Base-by-base conservation (phyloP, 2,329 filamentous ascomycete genomes). In the Ophiocordyceps camponoti-leonardi region DNA sequence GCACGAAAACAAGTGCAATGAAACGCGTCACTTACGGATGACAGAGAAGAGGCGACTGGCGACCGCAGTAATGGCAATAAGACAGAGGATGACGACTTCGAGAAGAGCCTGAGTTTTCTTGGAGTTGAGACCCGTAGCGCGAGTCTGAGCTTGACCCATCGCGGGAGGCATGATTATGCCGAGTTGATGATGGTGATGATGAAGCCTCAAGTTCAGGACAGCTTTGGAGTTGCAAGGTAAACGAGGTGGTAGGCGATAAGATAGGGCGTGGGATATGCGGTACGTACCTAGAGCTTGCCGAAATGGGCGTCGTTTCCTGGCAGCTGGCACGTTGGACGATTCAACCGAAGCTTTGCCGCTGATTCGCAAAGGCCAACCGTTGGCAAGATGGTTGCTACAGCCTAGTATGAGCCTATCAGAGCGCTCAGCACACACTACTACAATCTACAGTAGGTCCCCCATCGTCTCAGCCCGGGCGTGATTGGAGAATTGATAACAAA, bases 11-110 rank as follows among this genome's bases (percentile, higher is more conserved):
- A 18, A 11, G 26, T 39, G 23, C n/a, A 26, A 2, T 44, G n/a
- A 39, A 33, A 46, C 47, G 39, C 39, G 20, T 41, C 49, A 76
- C 84, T 62, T 78, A 90, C 92, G 84, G 67, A 98, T 96, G 54
- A 98, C 92, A 58, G 87, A 95, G 75, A 98, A 98, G 54, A 98
- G 73, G 66, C 92, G 86, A 66, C 88, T 94, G 54, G 88, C 79
- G 60, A 96, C 77, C 54, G 90, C 87, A 50, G 92, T 88, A 48
- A 78, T 87, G 52, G 92, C 92, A 65, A 98, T 95, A 59, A 90
- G 78, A 59, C 73, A 75, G 56, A 98, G 79, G 67, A 98, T 98
- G 59, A 93, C 74, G 55, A 95, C 79, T 61, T 88, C 81, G 52
- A 98, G 72, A 58, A 96, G 67, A 52, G 86, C 83, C 63, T 88